These are phyloP conservation scores for Malassezia nana DNA, from an alignment of 1,284 basidiomycete genomes.

Conservation along the genomic window DNA sequence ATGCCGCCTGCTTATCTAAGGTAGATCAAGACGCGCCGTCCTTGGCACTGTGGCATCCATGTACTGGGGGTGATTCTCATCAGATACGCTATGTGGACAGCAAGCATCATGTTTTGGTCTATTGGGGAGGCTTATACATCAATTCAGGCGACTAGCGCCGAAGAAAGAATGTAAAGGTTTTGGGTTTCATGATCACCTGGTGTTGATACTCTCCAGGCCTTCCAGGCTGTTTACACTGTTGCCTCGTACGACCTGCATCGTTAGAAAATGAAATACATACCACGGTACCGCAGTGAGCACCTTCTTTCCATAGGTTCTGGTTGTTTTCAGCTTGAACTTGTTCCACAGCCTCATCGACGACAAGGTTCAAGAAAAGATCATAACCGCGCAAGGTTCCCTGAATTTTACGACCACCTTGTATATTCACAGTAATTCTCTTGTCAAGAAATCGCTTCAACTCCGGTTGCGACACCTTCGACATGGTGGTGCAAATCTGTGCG, in stretches of 20 bases:
- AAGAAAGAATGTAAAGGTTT: neutral
- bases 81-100: neutral
- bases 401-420: slow-evolving; percentile 92
- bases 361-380: slow-evolving; percentile 96
- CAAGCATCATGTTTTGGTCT: neutral
- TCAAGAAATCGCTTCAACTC: slow-evolving; percentile 70
- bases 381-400: slow-evolving; percentile 91
- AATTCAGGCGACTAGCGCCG: neutral
- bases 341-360: slow-evolving; percentile 88
- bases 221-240: slow-evolving; percentile 46
- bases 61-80: neutral
- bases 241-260: slow-evolving; percentile 35
- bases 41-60: too few species aligned
- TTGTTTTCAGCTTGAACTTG: slow-evolving; percentile 66
- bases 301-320: slow-evolving; percentile 54
- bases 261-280: slow-evolving; percentile 21
- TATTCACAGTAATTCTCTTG: slow-evolving; percentile 85
- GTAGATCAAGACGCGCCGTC: neutral
- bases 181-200: slow-evolving; percentile 12
- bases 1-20: neutral
- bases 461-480: slow-evolving; percentile 45
- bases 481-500: slow-evolving; percentile 4
- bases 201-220: slow-evolving; percentile 39
- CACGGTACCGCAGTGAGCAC: slow-evolving; percentile 38
- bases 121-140: neutral